phyloP scores from a whole-genome alignment of 2,329 filamentous ascomycete species.

The Cladobotryum protrusum region DNA sequence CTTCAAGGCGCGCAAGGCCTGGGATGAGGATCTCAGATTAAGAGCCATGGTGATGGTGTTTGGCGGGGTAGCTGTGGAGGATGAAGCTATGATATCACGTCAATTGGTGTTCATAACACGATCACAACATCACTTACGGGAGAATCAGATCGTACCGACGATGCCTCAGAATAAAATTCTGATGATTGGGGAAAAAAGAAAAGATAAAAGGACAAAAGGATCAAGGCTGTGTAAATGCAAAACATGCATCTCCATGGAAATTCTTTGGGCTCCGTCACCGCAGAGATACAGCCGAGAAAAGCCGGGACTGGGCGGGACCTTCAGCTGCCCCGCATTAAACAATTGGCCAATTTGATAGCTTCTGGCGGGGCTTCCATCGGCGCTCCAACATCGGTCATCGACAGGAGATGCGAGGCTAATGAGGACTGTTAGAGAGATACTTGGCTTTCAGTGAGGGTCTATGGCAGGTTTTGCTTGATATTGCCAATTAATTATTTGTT shows the following conservation, averaged over 20 bases:
- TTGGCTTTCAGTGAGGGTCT: too few species aligned
- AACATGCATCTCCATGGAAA: too few species aligned
- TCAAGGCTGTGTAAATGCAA: not conserved
- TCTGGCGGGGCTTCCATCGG: conserved; percentile 16
- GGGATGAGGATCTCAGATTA: conserved; percentile 54
- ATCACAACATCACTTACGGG: not conserved
- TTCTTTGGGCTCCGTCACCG: conserved; percentile 2
- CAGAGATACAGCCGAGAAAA: conserved; percentile 28
- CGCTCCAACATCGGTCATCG: not conserved
- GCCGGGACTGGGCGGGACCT: conserved; percentile 23
- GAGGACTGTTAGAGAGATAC: not conserved
- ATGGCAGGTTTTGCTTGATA: too few species aligned
- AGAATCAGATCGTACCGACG: not conserved
- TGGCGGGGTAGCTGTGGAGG: not conserved
- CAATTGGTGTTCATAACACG: not conserved
- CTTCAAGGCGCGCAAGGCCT: conserved; percentile 58
- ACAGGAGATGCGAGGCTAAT: not conserved
- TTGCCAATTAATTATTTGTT: too few species aligned
- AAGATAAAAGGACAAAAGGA: not conserved
- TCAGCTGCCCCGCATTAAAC: conserved; percentile 12
- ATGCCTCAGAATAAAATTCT: too few species aligned
- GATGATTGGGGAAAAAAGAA: not conserved
- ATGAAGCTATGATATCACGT: conserved; percentile 4
- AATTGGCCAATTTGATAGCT: conserved; percentile 25
- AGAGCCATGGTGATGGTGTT: conserved; percentile 50